Base-by-base conservation (phyloP, 192 early-diverging fungal species). In the Umbelopsis ramanniana region DNA sequence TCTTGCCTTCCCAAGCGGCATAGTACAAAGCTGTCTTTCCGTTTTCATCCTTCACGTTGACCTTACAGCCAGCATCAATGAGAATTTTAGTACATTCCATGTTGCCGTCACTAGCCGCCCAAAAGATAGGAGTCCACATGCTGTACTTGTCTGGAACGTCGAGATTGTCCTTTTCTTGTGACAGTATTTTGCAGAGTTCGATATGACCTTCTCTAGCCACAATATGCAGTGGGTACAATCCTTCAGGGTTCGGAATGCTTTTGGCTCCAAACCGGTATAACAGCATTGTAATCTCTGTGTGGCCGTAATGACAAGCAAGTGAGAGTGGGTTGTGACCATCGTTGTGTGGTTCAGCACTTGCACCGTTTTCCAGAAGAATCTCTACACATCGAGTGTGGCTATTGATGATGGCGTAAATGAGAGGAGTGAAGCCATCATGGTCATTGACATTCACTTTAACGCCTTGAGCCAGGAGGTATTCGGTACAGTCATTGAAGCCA, bases 61-160 rank as follows among this genome's bases (percentile, higher is more conserved):
- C 85, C 33, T 89, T 78, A 66, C 90, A 91, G 10, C 92, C 93
- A 8, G 93, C 91, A 21, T 89, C 88, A 3, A 98, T 74, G 54
- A 99, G 75, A 12, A 94, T 85, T 21, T 88, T 82, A 4, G 94
- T 92, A 76, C 94, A 94, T 12, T 91, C 90, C 6, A 84, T 74
- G 72, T 98, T 90, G 2, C 98, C 98, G 69, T 98, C 96, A 66
- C 89, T 90, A 14, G 93, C 94, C 0, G 96, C 93, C 81, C 94
- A 98, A 68, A 99, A 99, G n/a, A 98, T 76, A 0, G 98, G 96
- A 6, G 96, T 92, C 98, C 98, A 99, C 17, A 92, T 89, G 73
- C 94, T 92, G 82, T 98, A 95, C 76, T 91, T 91, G 77, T 99
- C 98, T 4, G 82, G 77, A 21, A 86, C 82, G 52, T 99, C 90